Evolutionary conservation across 371 early-diverging fungal species (phyloP).

Genomic region (Mortierella sp.): DNA sequence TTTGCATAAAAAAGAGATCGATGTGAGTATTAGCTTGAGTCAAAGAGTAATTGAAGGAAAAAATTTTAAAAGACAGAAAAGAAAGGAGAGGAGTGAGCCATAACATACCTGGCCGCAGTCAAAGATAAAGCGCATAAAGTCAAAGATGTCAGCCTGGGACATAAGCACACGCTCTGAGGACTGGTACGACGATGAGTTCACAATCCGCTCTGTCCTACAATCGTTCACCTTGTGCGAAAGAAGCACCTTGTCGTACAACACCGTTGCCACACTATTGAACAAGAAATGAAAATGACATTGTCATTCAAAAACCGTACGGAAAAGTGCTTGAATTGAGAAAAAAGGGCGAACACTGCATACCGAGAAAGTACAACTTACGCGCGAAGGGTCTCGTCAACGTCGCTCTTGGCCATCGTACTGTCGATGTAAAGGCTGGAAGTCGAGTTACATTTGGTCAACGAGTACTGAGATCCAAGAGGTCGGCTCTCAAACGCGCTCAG

Average conservation of each 20-base stretch:
- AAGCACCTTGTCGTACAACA: conserved; percentile 47
- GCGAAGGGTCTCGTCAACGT: conserved; percentile 51
- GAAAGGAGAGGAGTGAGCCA: not conserved
- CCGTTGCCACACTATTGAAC: conserved; percentile 32
- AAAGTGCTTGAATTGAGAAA: not conserved
- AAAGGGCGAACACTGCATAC: not conserved
- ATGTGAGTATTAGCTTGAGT: conserved; percentile 72
- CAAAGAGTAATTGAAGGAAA: conserved; percentile 69
- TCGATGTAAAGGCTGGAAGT: conserved; percentile 56
- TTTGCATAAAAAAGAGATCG: not conserved
- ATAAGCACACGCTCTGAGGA: conserved; percentile 42
- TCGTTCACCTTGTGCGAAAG: conserved; percentile 41
- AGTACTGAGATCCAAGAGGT: conserved; percentile 29
- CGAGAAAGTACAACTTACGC: conserved; percentile 31
- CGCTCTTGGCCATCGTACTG: conserved; percentile 55
- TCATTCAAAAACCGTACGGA: not conserved
- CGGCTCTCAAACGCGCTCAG: conserved; percentile 36
- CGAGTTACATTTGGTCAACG: conserved; percentile 54
- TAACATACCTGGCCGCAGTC: conserved; percentile 66
- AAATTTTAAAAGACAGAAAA: not conserved
- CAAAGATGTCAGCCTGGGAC: conserved; percentile 56
- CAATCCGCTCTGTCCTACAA: conserved; percentile 42
- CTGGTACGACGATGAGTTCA: conserved; percentile 49
- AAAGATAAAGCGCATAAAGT: conserved; percentile 63
- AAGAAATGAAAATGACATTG: not conserved